Evolutionary conservation across 2,329 filamentous ascomycete genomes (phyloP).

Genomic region (Dissoconium aciculare): DNA sequence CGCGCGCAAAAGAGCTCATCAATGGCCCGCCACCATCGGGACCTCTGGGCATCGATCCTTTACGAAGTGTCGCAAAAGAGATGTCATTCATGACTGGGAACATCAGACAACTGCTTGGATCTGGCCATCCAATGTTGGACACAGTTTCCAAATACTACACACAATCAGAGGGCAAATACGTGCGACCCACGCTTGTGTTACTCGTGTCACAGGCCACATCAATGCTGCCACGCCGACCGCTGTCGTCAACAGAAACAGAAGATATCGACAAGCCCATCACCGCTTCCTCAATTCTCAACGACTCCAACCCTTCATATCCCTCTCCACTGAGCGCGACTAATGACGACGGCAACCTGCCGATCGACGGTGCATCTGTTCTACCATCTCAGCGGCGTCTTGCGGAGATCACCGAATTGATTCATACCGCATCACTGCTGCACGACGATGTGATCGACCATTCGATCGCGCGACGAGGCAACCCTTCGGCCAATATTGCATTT

Average conservation of each 20-base stretch:
- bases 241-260: slow-evolving; percentile 22
- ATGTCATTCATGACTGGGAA: slow-evolving; percentile 93
- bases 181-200: slow-evolving; percentile 83
- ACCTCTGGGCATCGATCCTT: slow-evolving; percentile 67
- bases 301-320: slow-evolving; percentile 62
- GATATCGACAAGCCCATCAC: slow-evolving; percentile 48
- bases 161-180: slow-evolving; percentile 88
- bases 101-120: slow-evolving; percentile 82
- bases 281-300: slow-evolving; percentile 49
- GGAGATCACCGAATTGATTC: slow-evolving; percentile 94
- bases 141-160: slow-evolving; percentile 98
- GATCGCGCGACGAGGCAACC: slow-evolving; percentile 63
- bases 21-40: slow-evolving; percentile 49
- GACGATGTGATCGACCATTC: slow-evolving; percentile 98
- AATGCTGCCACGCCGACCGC: slow-evolving; percentile 50
- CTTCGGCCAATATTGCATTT: slow-evolving; percentile 86
- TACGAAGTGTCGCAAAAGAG: slow-evolving; percentile 84
- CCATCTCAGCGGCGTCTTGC: slow-evolving; percentile 86
- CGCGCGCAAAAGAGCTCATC: slow-evolving; percentile 53
- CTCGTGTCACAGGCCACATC: slow-evolving; percentile 92
- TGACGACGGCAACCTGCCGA: slow-evolving; percentile 28
- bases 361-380: slow-evolving; percentile 53
- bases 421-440: slow-evolving; percentile 89
- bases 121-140: slow-evolving; percentile 85
- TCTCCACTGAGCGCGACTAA: slow-evolving; percentile 38